Base-by-base conservation (phyloP, 768 basidiomycete species). In the Strobilomyces dryophilus region DNA sequence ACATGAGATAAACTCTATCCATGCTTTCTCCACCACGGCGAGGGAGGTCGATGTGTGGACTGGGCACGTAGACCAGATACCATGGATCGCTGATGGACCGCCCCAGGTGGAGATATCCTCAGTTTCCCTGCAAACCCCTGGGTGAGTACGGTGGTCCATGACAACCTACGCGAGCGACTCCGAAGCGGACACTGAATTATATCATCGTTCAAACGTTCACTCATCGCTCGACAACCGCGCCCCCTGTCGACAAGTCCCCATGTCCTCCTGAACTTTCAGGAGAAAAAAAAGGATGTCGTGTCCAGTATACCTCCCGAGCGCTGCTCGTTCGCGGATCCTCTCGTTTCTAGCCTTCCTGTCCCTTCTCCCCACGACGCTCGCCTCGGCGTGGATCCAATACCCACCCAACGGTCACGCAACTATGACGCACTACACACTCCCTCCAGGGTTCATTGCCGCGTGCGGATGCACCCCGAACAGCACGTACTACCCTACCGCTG, bases 391-490 rank as follows among this genome's bases (percentile, higher is more conserved):
- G 87, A 85, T 89, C 21, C 68, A 81, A 56, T 88, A 89, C 63
- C 74, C 84, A 17, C 40, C 75, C 10, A 65, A 73, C 45, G 89
- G 90, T 34, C 72, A 74, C 37, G 91, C 89, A 15, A 88, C 88
- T 11, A 74, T 92, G 73, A 89, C 88, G 20, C 84, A 90, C 65
- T 90, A 92, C 64, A 71, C 67, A 37, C 67, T 81, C 8, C 80
- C 73, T 55, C 49, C 65, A 14, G 62, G 66, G 26, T 71, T 70
- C 52, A 62, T 91, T 54, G 87, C 88, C 24, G 75, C 85, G 1
- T 92, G 90, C 61, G 91, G 90, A 51, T 93, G 91, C 66, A 83
- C 82, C 2, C 77, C 78, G 9, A 73, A 75, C 43, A 85, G 83
- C 55, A 84, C 82, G 27, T 63, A 71, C 47, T 89, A 84, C 60